These are phyloP conservation scores for Hymenoscyphus fraxineus DNA, from an alignment of 2,329 filamentous ascomycete species.

Conservation along the genomic window DNA sequence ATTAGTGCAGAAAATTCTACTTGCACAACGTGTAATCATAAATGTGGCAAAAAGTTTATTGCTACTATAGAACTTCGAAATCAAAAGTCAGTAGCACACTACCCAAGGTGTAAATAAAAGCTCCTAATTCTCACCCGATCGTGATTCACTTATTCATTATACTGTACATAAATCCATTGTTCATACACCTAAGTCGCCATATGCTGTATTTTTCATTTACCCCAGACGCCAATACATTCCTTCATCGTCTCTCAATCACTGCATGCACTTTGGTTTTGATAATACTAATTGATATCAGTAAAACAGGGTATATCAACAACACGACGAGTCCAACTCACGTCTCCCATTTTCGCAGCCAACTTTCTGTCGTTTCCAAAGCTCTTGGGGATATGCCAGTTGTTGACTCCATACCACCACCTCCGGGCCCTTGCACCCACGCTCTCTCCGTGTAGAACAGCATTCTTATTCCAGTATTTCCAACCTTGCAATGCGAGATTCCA, in stretches of 20 bases:
- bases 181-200: background rate
- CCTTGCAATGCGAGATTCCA: constrained; percentile 82
- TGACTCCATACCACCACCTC: constrained; percentile 93
- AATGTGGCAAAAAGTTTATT: background rate
- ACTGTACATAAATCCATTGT: background rate
- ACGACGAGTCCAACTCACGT: constrained; percentile 34
- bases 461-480: constrained; percentile 87
- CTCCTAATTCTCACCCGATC: background rate
- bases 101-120: background rate
- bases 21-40: constrained; percentile 3
- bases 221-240: background rate
- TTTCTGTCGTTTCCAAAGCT: constrained; percentile 28
- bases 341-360: constrained; percentile 40
- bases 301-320: constrained; percentile 15
- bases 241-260: constrained; percentile 17
- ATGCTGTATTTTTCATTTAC: background rate
- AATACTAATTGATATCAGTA: constrained; percentile 32
- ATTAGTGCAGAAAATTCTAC: background rate
- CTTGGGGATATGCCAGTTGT: constrained; percentile 75
- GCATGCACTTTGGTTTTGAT: constrained; percentile 27
- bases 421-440: constrained; percentile 72
- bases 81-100: background rate
- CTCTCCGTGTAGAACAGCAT: constrained; percentile 70
- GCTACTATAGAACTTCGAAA: constrained; percentile 3
- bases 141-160: background rate